phyloP scores from a whole-genome alignment of 2,329 filamentous ascomycete species.

The Hypoxylon sp. region DNA sequence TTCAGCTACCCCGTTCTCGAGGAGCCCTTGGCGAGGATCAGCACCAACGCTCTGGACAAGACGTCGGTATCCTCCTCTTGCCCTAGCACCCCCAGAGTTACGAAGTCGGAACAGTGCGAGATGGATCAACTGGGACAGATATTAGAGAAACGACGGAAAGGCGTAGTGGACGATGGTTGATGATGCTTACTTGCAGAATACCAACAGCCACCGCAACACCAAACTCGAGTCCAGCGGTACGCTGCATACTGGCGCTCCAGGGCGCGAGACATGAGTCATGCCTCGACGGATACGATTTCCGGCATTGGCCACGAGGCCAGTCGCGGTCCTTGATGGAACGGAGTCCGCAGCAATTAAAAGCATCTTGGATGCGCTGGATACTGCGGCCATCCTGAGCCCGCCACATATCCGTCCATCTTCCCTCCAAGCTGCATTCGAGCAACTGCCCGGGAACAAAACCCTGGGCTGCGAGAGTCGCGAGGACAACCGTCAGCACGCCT shows the following conservation, averaged over 20 bases:
- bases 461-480: conserved; percentile 60
- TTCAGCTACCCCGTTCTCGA: conserved; percentile 39
- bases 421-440: conserved; percentile 68
- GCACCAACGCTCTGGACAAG: conserved; percentile 27
- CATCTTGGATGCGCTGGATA: conserved; percentile 75
- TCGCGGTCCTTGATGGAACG: conserved; percentile 70
- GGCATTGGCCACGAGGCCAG: conserved; percentile 67
- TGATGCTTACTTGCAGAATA: conserved; percentile 66
- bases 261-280: conserved; percentile 64
- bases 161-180: conserved; percentile 34
- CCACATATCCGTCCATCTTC: conserved; percentile 70
- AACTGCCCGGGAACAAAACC: conserved; percentile 54
- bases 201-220: conserved; percentile 67
- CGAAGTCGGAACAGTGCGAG: conserved; percentile 49
- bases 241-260: conserved; percentile 71
- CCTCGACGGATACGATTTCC: conserved; percentile 61
- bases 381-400: conserved; percentile 62
- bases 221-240: conserved; percentile 68
- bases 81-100: conserved; percentile 2
- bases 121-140: conserved; percentile 45
- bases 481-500: conserved; percentile 59
- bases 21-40: conserved; percentile 35
- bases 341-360: conserved; percentile 77
- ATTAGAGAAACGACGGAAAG: conserved; percentile 49
- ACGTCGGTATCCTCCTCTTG: conserved; percentile 32